Evolutionary conservation across 2,329 filamentous ascomycete species (phyloP), one percentile per base, ranked within the genome.

Genomic region (Alternaria brassicicola): DNA sequence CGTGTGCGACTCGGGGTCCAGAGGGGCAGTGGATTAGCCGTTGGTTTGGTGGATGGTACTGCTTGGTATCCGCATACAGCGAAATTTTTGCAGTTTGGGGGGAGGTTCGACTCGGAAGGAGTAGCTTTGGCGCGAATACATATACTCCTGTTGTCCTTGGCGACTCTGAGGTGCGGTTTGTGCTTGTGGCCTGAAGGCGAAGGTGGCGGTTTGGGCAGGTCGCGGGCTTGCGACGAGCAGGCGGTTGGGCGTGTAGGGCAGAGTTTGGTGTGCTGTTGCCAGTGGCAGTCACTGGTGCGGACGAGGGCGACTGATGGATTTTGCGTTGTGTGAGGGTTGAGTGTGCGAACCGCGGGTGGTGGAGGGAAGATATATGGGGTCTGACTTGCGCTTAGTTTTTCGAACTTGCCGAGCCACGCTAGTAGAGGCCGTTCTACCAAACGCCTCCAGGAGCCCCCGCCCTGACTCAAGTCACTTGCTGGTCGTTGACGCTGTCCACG

Each of bases 41-140:
- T 95, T 94, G 76, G 91, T 93, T 83, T 88, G 89, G 82, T 92
- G 89, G 82, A 93, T 88, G 80, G 88, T 88, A 85, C 90, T 93
- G 90, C 91, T 92, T 86, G 89, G 91, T 88, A 91, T 96, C 86
- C 91, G 89, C 88, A 89, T 86, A 90, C 91, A 93, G 88, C 92
- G 92, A 91, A 96, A 96, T 87, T 89, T 86, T 88, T 93, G 92
- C 91, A 96, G 92, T 91, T 92, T 92, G 85, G 92, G 88, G 85
- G 92, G 92, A 87, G 89, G 89, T 84, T 89, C 88, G 89, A 94
- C 89, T 91, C 89, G 91, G 88, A 92, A 93, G 89, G 92, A 88
- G 90, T 91, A 88, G 88, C 87, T 87, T 88, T 90, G 90, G 91
- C 92, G 90, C 92, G 93, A 93, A 97, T 96, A 96, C 93, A 96